These are phyloP conservation scores for Incumbomyces delicatus DNA, from an alignment of 2,329 filamentous ascomycete genomes.

Conservation along the genomic window DNA sequence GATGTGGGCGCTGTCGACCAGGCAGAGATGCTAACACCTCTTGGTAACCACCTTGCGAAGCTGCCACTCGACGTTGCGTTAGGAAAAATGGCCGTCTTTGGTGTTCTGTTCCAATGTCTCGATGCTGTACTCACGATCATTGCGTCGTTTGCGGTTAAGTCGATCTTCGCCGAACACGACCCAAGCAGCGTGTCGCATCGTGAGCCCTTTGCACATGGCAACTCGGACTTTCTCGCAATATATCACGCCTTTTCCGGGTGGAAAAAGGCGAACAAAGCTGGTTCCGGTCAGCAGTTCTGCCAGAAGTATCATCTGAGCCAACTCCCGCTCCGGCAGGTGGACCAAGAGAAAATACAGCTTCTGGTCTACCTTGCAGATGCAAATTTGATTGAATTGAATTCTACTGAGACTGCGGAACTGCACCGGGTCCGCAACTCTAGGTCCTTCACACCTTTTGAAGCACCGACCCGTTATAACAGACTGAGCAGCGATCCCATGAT, in stretches of 20 bases:
- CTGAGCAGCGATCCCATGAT: constrained; percentile 64
- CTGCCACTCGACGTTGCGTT: constrained; percentile 89
- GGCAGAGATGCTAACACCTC: constrained; percentile 71
- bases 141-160: constrained; percentile 88
- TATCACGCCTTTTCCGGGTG: constrained; percentile 91
- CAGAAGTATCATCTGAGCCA: constrained; percentile 85
- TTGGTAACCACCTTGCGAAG: constrained; percentile 78
- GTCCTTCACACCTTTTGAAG: constrained; percentile 43
- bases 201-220: constrained; percentile 68
- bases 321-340: constrained; percentile 84
- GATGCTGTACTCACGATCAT: constrained; percentile 88
- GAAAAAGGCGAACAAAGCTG: constrained; percentile 68
- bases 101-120: constrained; percentile 77
- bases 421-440: constrained; percentile 38
- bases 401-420: constrained; percentile 60
- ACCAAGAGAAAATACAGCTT: constrained; percentile 89
- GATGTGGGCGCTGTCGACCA: constrained; percentile 83
- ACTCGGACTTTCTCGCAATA: constrained; percentile 83
- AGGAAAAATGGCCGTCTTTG: constrained; percentile 82
- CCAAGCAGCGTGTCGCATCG: constrained; percentile 66
- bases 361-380: constrained; percentile 77
- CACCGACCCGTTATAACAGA: constrained; percentile 22
- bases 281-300: constrained; percentile 74
- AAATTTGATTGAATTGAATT: constrained; percentile 66
- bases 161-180: constrained; percentile 52